These are phyloP conservation scores for Daldinia sp. DNA, from an alignment of 2,329 filamentous ascomycete genomes.

Conservation along the genomic window DNA sequence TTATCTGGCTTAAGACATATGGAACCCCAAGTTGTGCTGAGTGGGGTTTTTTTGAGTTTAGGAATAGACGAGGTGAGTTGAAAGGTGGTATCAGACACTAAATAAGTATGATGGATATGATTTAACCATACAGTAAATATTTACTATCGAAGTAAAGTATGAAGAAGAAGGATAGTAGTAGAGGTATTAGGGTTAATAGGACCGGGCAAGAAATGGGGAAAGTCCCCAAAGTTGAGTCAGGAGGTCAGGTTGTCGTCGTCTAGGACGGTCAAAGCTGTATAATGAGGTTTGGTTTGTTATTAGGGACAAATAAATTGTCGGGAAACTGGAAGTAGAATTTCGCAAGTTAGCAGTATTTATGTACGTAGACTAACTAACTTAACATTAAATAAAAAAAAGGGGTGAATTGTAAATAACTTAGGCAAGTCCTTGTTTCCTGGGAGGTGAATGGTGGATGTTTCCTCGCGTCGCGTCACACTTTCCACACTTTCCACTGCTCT, in stretches of 20 bases:
- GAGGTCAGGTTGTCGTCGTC: not conserved
- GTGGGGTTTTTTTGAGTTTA: not conserved
- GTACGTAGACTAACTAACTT: not conserved
- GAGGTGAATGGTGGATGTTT: not conserved
- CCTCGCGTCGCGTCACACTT: not conserved
- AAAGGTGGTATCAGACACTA: not conserved
- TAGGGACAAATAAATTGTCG: not conserved
- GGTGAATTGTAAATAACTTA: not conserved
- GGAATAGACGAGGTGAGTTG: not conserved
- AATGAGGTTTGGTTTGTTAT: not conserved
- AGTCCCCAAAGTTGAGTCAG: not conserved
- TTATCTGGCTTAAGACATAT: not conserved
- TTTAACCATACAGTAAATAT: not conserved
- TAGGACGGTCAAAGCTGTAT: not conserved
- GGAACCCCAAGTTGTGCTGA: not conserved
- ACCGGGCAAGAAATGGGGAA: not conserved
- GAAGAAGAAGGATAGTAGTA: not conserved
- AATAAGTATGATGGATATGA: not conserved
- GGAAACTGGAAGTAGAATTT: constrained; percentile 6
- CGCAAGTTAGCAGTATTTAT: not conserved
- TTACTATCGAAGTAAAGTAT: not conserved
- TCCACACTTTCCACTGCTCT: not conserved
- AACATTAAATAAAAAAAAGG: not conserved
- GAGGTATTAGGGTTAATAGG: not conserved
- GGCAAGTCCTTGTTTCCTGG: not conserved